Base-by-base conservation (phyloP, 2,329 filamentous ascomycete species). In the Aureobasidium sp. region DNA sequence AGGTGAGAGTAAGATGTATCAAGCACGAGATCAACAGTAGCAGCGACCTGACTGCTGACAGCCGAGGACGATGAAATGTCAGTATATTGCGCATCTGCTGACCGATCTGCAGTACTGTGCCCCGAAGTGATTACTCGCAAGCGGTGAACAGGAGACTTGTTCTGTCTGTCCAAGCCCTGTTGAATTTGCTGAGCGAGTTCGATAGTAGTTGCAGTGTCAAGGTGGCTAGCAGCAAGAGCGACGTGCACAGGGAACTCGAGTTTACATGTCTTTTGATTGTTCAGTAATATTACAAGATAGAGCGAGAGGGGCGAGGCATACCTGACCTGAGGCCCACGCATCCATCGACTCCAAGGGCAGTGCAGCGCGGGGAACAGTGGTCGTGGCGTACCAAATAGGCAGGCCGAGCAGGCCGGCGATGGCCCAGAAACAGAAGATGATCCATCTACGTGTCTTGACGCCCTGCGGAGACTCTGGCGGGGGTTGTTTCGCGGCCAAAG, bases 371-470 rank as follows among this genome's bases (percentile, higher is more conserved):
- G 96, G 92, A 61, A 97, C 96, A 0, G 89, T 88, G 4, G 94
- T 99, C 0, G 94, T 97, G 73, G 86, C 86, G 86, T 91, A 95
- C 94, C 94, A 99, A 83, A 96, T 87, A 62, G 94, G 94, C 66
- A 99, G 74, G 3, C 94, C 94, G 6, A 99, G 77, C 34, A 88
- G 82, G 7, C 96, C 72, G 7, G 96, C 90, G 41, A 97, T 85
- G 5, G 86, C 78, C 94, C 94, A 99, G 75, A 97, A 97, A 9
- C 93, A 93, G 64, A 89, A 73, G 65, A 99, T 86, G 55, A 97
- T 88, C 65, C 81, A 80, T 52, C 85, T 84, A 60, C 94, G 87
- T 62, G 87, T 84, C 70, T 83, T 84, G 57, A 87, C 79, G 65
- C 88, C 86, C 66, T 87, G 81, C 25, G 83, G 76, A 65, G 85